These are phyloP conservation scores for Lichtheimia hyalospora DNA, from an alignment of 371 early-diverging fungal species.

Conservation along the genomic window DNA sequence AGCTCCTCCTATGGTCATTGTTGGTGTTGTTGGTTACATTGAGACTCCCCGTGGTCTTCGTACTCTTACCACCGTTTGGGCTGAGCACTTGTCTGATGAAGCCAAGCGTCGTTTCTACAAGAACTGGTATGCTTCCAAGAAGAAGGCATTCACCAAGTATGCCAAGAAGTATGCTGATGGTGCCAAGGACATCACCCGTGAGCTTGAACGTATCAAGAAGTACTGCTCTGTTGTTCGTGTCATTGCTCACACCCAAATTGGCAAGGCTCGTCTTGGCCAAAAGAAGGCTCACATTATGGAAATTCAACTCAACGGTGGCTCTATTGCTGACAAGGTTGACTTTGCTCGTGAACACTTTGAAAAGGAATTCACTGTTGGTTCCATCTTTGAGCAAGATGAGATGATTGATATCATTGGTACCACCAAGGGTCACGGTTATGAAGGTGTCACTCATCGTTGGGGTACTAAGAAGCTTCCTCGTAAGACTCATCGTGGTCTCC, in stretches of 20 bases:
- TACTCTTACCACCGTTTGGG: slow-evolving; percentile 98
- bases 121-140: slow-evolving; percentile 99
- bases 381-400: slow-evolving; percentile 98
- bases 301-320: slow-evolving; percentile 99
- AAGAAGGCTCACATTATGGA: slow-evolving; percentile 99
- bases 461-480: slow-evolving; percentile 99
- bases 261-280: slow-evolving; percentile 92
- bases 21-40: slow-evolving; percentile 99
- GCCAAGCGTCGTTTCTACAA: slow-evolving; percentile 99
- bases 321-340: slow-evolving; percentile 96
- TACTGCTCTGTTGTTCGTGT: slow-evolving; percentile 98
- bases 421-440: slow-evolving; percentile 99
- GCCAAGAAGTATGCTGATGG: slow-evolving; percentile 94
- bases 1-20: slow-evolving; percentile 97
- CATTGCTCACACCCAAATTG: slow-evolving; percentile 98
- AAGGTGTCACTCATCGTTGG: slow-evolving; percentile 99
- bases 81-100: slow-evolving; percentile 98
- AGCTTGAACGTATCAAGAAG: slow-evolving; percentile 98
- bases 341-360: slow-evolving; percentile 98
- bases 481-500: slow-evolving; percentile 99
- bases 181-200: slow-evolving; percentile 87
- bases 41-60: slow-evolving; percentile 98
- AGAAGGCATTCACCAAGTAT: slow-evolving; percentile 99
- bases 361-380: slow-evolving; percentile 89
- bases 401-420: slow-evolving; percentile 99